A percentile compares a stretch with the other conserved stretches of the same genome.
These are phyloP conservation scores for Aspergillus indologenus DNA, from an alignment of 495 filamentous ascomycete species.

Conservation along the genomic window DNA sequence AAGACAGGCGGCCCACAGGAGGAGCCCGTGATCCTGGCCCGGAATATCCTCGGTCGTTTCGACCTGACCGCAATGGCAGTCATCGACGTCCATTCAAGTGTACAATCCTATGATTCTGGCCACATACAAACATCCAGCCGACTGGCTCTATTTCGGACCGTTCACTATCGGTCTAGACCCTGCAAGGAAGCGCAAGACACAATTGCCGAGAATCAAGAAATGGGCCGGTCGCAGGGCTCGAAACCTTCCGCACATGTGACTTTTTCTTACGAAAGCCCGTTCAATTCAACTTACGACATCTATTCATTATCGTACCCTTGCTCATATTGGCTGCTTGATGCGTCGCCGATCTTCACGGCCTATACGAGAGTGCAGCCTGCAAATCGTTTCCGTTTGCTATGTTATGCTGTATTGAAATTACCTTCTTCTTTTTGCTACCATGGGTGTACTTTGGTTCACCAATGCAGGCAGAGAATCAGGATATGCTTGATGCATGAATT, in stretches of 20 bases:
- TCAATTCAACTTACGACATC: slow-evolving; percentile 18
- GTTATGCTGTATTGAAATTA: slow-evolving; percentile 2
- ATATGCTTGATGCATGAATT: slow-evolving; percentile 27
- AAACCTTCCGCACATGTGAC: background rate
- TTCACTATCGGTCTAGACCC: background rate
- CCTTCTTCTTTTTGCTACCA: slow-evolving; percentile 12
- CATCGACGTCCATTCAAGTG: slow-evolving; percentile 42
- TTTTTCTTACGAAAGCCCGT: slow-evolving; percentile 12
- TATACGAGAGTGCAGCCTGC: slow-evolving; percentile 10
- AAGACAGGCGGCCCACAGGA: slow-evolving; percentile 41
- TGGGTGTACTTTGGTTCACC: slow-evolving; percentile 2
- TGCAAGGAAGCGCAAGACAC: slow-evolving; percentile 2
- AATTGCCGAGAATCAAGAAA: background rate
- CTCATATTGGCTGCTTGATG: slow-evolving; percentile 23
- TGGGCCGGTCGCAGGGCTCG: background rate
- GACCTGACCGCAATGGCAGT: slow-evolving; percentile 36
- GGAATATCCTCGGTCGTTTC: slow-evolving; percentile 43
- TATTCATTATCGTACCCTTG: slow-evolving; percentile 18
- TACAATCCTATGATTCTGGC: slow-evolving; percentile 37
- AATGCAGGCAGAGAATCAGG: slow-evolving; percentile 18
- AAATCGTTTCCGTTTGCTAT: background rate
- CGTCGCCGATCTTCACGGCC: slow-evolving; percentile 13
- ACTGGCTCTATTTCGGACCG: background rate
- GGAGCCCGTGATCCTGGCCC: slow-evolving; percentile 40
- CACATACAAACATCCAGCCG: slow-evolving; percentile 16